These are phyloP conservation scores for Russula ochroleuca DNA, from an alignment of 768 basidiomycete genomes.

Conservation along the genomic window DNA sequence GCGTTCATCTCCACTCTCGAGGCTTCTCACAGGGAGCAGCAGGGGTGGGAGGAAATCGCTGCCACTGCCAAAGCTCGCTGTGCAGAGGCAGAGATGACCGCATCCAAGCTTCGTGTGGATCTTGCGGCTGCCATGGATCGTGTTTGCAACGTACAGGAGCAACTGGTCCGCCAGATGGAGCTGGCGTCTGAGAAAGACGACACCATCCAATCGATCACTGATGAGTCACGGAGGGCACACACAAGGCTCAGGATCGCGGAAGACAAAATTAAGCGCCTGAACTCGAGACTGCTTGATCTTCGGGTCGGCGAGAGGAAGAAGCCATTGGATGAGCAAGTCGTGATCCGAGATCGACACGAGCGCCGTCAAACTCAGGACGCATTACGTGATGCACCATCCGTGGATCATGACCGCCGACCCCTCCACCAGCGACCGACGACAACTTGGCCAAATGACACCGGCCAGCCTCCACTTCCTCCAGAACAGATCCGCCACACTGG, in stretches of 20 bases:
- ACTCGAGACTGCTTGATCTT: background rate
- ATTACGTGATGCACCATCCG: background rate
- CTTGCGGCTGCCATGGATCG: background rate
- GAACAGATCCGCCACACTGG: background rate
- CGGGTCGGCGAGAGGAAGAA: background rate
- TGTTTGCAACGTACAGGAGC: background rate
- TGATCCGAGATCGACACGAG: background rate
- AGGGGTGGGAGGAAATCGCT: background rate
- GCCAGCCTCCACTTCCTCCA: background rate
- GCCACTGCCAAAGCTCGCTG: background rate
- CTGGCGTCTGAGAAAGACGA: constrained; percentile 3
- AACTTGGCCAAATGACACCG: background rate
- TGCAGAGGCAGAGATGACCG: background rate
- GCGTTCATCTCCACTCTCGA: constrained; percentile 4
- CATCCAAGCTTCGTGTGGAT: background rate
- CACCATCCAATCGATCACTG: background rate
- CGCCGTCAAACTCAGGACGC: background rate
- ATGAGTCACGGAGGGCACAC: background rate
- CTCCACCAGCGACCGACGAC: background rate
- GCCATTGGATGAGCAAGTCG: background rate
- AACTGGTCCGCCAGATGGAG: background rate
- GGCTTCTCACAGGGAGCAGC: constrained; percentile 1
- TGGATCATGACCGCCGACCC: background rate
- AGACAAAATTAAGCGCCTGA: background rate
- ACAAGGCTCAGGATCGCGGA: background rate